Conservation (phyloP, 1,139 yeast genomes). For the Pichia sp. region DNA sequence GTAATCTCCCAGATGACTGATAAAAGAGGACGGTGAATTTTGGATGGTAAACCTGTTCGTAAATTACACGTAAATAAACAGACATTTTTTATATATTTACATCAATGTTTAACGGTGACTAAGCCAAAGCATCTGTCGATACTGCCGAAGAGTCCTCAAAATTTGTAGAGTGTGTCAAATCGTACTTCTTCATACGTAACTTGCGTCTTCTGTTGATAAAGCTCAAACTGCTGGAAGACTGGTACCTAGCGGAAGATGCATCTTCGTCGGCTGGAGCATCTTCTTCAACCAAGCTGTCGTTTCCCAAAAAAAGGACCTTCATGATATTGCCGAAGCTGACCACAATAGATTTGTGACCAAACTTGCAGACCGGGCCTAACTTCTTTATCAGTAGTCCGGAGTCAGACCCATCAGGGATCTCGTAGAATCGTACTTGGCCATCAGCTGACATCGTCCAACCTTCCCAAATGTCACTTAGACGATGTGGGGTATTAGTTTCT, state of each 20-base stretch:
- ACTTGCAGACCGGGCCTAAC: slow-evolving; percentile 54
- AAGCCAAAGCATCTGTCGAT: not conserved
- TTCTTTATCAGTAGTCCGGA: slow-evolving; percentile 45
- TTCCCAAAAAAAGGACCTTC: slow-evolving; percentile 71
- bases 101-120: not conserved
- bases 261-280: slow-evolving; percentile 32
- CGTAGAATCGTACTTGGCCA: slow-evolving; percentile 58
- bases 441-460: slow-evolving; percentile 72
- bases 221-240: slow-evolving; percentile 36
- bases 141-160: slow-evolving; percentile 25
- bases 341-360: slow-evolving; percentile 75
- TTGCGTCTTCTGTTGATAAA: slow-evolving; percentile 50
- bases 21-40: not conserved
- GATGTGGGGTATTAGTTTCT: slow-evolving; percentile 14
- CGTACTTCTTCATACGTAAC: slow-evolving; percentile 36
- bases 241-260: slow-evolving; percentile 28
- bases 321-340: slow-evolving; percentile 69
- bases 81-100: not conserved
- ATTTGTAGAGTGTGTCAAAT: slow-evolving; percentile 33
- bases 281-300: slow-evolving; percentile 43
- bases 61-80: not conserved
- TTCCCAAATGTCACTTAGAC: slow-evolving; percentile 53
- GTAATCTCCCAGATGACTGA: not conserved
- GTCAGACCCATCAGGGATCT: slow-evolving; percentile 50
- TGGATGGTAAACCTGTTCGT: not conserved